Conservation (phyloP, 2,329 filamentous ascomycete species). For the Fonsecaea monophora region DNA sequence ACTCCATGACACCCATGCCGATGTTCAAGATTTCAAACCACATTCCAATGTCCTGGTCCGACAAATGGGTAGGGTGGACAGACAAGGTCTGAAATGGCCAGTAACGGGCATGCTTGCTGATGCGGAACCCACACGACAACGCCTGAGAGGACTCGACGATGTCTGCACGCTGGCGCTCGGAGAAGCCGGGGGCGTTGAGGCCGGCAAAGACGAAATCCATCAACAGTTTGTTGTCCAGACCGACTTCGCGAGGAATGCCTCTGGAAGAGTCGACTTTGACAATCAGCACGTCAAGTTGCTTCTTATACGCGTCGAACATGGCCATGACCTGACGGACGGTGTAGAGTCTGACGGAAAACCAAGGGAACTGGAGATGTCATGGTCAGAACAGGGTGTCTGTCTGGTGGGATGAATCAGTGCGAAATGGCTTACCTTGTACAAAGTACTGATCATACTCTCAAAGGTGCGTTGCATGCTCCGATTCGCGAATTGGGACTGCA, state of each 20-base stretch:
- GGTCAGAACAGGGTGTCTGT: slow-evolving; percentile 19
- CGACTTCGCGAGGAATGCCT: slow-evolving; percentile 42
- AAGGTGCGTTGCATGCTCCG: slow-evolving; percentile 61
- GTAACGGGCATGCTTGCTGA: slow-evolving; percentile 30
- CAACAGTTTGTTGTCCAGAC: slow-evolving; percentile 49
- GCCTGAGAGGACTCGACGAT: slow-evolving; percentile 27
- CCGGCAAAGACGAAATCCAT: slow-evolving; percentile 50
- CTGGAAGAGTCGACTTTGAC: slow-evolving; percentile 58
- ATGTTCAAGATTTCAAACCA: slow-evolving; percentile 37
- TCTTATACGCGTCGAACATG: slow-evolving; percentile 52
- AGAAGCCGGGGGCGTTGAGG: slow-evolving; percentile 52
- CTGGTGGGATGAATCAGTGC: background rate
- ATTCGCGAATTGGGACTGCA: slow-evolving; percentile 56
- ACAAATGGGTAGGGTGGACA: slow-evolving; percentile 21
- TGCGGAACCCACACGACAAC: slow-evolving; percentile 20
- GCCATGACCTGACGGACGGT: slow-evolving; percentile 55
- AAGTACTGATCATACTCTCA: slow-evolving; percentile 59
- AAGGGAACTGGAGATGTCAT: slow-evolving; percentile 55
- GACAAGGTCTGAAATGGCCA: slow-evolving; percentile 39
- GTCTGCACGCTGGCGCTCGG: slow-evolving; percentile 47
- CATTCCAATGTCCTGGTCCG: slow-evolving; percentile 35
- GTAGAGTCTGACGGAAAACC: slow-evolving; percentile 55
- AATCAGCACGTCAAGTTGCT: slow-evolving; percentile 72
- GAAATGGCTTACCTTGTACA: slow-evolving; percentile 53
- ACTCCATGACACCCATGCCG: slow-evolving; percentile 27